A percentile compares a stretch with the other conserved stretches of the same genome.
phyloP scores from a whole-genome alignment of 2,329 filamentous ascomycete genomes.

The Talaromyces piceae region DNA sequence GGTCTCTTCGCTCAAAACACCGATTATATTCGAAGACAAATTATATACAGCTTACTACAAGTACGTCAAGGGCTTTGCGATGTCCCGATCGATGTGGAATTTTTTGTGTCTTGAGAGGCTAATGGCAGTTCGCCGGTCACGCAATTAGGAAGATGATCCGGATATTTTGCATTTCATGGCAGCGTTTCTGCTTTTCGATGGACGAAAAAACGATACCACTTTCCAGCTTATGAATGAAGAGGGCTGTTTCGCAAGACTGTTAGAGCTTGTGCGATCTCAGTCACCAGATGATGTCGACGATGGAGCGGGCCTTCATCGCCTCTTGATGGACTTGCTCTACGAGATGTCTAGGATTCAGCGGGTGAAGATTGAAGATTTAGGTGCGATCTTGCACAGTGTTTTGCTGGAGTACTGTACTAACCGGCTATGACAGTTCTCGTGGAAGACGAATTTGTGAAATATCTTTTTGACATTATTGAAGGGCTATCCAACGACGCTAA shows the following conservation, averaged over 20 bases:
- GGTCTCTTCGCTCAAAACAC: constrained; percentile 65
- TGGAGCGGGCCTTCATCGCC: constrained; percentile 60
- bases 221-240: constrained; percentile 85
- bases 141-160: constrained; percentile 68
- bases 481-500: constrained; percentile 75
- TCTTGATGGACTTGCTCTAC: constrained; percentile 83
- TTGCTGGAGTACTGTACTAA: not conserved
- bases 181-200: constrained; percentile 80
- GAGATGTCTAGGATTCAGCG: constrained; percentile 93
- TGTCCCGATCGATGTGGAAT: not conserved
- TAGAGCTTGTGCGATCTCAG: constrained; percentile 68
- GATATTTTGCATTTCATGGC: constrained; percentile 73
- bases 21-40: constrained; percentile 85
- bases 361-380: constrained; percentile 67
- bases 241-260: constrained; percentile 71
- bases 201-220: constrained; percentile 65
- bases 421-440: constrained; percentile 40
- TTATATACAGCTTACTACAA: constrained; percentile 79
- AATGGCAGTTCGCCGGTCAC: not conserved
- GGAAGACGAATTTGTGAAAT: constrained; percentile 71
- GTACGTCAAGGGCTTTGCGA: constrained; percentile 30
- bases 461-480: constrained; percentile 83
- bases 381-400: constrained; percentile 38
- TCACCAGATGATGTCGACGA: constrained; percentile 44
- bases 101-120: not conserved